Percentiles rank a stretch among this genome's conserved stretches.
Conservation (phyloP, 371 early-diverging fungal species). For the Funneliformis caledonium region DNA sequence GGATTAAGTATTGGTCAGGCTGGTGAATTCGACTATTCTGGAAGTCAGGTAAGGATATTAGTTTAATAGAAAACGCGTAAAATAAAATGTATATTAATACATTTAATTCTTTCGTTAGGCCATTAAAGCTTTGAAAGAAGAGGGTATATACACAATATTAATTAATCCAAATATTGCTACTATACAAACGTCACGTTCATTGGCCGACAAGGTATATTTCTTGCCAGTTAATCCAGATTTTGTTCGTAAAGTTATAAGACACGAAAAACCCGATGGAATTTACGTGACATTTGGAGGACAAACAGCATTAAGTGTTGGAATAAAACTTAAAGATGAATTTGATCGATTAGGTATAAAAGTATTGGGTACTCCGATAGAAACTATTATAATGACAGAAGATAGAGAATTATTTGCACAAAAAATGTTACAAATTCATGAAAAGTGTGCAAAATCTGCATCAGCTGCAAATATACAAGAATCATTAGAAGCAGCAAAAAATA, state of each 20-base stretch:
- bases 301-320: slow-evolving; percentile 91
- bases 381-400: slow-evolving; percentile 89
- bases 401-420: slow-evolving; percentile 93
- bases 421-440: slow-evolving; percentile 80
- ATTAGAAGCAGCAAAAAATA: slow-evolving; percentile 77
- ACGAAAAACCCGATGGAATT: slow-evolving; percentile 95
- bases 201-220: slow-evolving; percentile 94
- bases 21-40: slow-evolving; percentile 97
- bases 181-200: slow-evolving; percentile 91
- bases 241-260: slow-evolving; percentile 83
- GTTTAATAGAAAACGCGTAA: neutral
- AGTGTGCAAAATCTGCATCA: slow-evolving; percentile 85
- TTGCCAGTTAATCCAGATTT: slow-evolving; percentile 93
- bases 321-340: slow-evolving; percentile 78
- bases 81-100: neutral
- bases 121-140: slow-evolving; percentile 94
- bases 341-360: slow-evolving; percentile 82
- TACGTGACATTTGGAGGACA: slow-evolving; percentile 94
- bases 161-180: slow-evolving; percentile 98
- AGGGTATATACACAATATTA: slow-evolving; percentile 84
- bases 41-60: slow-evolving; percentile 47
- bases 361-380: slow-evolving; percentile 91
- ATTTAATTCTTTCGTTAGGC: slow-evolving; percentile 77
- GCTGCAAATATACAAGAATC: slow-evolving; percentile 84
- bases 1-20: slow-evolving; percentile 97